A percentile compares a stretch with the other conserved stretches of the same genome.
Evolutionary conservation across 805 yeast species (phyloP).

Genomic region (Wickerhamomyces chaumierensis): DNA sequence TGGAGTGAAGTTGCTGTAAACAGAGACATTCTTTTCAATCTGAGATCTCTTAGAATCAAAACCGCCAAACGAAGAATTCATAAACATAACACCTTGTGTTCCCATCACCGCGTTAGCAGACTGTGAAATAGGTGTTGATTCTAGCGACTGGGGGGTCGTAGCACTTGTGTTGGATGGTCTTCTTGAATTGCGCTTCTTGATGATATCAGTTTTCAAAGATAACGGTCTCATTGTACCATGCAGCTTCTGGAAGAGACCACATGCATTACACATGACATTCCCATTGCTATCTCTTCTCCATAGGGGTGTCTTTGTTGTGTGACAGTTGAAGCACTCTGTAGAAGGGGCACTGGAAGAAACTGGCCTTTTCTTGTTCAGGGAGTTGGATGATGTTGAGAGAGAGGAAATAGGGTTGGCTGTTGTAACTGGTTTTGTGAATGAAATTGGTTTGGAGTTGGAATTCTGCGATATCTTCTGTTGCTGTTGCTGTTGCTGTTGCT

Average conservation of each 20-base stretch:
- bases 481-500: constrained; percentile 12
- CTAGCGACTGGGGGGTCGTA: not conserved
- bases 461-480: constrained; percentile 5
- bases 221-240: constrained; percentile 92
- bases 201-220: constrained; percentile 81
- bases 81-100: not conserved
- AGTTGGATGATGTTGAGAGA: constrained; percentile 12
- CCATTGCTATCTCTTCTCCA: constrained; percentile 92
- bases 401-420: constrained; percentile 5
- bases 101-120: not conserved
- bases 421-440: not conserved
- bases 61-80: not conserved
- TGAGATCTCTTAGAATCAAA: not conserved
- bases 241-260: constrained; percentile 81
- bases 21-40: constrained; percentile 13
- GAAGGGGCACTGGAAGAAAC: constrained; percentile 7
- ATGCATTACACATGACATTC: constrained; percentile 87
- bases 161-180: constrained; percentile 11
- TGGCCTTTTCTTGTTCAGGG: constrained; percentile 14
- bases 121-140: not conserved
- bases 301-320: constrained; percentile 80
- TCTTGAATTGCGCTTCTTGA: constrained; percentile 55
- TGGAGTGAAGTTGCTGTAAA: constrained; percentile 13
- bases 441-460: constrained; percentile 1
- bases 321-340: constrained; percentile 71